Percentiles rank a stretch among this genome's conserved stretches.
Conservation (phyloP, 2,329 filamentous ascomycete species). For the Aureobasidium sp. region DNA sequence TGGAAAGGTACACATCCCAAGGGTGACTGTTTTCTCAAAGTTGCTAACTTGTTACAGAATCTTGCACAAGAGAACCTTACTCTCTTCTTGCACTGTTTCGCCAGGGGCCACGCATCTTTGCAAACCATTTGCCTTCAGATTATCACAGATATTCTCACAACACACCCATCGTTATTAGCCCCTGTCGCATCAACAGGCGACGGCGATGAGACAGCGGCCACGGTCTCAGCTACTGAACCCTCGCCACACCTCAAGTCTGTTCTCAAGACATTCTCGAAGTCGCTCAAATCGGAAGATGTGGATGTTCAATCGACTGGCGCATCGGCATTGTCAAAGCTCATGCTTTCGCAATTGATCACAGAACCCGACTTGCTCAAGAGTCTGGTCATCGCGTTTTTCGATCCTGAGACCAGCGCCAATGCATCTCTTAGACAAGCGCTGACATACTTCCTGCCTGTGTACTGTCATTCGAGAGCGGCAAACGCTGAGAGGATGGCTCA, state of each 20-base stretch:
- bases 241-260: conserved; percentile 52
- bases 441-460: conserved; percentile 91
- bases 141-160: conserved; percentile 84
- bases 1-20: conserved; percentile 54
- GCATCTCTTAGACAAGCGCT: conserved; percentile 77
- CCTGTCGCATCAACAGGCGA: conserved; percentile 29
- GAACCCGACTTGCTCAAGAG: conserved; percentile 70
- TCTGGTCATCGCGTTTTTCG: conserved; percentile 80
- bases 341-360: conserved; percentile 72
- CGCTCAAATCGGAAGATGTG: conserved; percentile 63
- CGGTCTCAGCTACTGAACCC: conserved; percentile 25
- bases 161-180: conserved; percentile 74
- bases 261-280: conserved; percentile 78
- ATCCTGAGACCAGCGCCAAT: conserved; percentile 70
- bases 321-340: conserved; percentile 74
- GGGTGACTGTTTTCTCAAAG: conserved; percentile 13
- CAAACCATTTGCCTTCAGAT: conserved; percentile 89
- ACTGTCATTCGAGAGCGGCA: conserved; percentile 74
- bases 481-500: conserved; percentile 77
- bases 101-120: conserved; percentile 80
- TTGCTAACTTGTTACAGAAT: conserved; percentile 41
- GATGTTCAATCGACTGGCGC: conserved; percentile 76
- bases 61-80: conserved; percentile 87
- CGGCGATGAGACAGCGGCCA: conserved; percentile 38
- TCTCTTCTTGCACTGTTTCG: conserved; percentile 93